phyloP scores from a whole-genome alignment of 2,329 filamentous ascomycete species.

The Diaporthe amygdali region DNA sequence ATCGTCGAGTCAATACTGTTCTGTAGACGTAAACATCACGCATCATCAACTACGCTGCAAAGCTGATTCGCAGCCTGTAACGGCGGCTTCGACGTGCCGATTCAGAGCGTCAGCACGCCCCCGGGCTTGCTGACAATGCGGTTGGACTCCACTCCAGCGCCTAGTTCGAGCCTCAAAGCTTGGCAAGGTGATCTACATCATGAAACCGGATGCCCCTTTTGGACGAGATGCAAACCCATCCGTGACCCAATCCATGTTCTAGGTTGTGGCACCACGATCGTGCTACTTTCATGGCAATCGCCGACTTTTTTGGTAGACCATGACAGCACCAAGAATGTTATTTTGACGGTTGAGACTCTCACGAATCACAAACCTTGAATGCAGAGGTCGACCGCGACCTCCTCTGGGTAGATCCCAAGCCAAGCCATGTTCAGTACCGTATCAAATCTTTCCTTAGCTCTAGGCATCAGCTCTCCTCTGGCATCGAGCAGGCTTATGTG shows the following conservation, averaged over 20 bases:
- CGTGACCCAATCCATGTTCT: background rate
- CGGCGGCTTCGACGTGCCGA: background rate
- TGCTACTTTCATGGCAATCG: background rate
- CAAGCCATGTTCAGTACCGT: background rate
- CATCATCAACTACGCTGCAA: background rate
- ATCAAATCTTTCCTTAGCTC: background rate
- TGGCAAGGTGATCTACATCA: constrained; percentile 19
- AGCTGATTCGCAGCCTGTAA: background rate
- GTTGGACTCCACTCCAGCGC: background rate
- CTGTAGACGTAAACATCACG: background rate
- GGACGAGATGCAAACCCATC: constrained; percentile 6
- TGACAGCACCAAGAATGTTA: background rate
- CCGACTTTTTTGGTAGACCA: background rate
- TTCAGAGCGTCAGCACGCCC: background rate
- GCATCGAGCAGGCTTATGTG: background rate
- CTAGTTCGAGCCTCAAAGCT: constrained; percentile 8
- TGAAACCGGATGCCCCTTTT: constrained; percentile 22
- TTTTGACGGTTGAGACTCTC: background rate
- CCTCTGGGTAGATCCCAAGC: background rate
- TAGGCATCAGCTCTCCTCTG: background rate
- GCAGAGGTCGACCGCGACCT: background rate
- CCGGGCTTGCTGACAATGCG: background rate
- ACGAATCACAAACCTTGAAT: background rate
- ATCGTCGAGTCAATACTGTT: background rate
- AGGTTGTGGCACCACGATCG: constrained; percentile 7